Conservation (phyloP, 2,329 filamentous ascomycete species). For the Pseudocercospora crystallina region DNA sequence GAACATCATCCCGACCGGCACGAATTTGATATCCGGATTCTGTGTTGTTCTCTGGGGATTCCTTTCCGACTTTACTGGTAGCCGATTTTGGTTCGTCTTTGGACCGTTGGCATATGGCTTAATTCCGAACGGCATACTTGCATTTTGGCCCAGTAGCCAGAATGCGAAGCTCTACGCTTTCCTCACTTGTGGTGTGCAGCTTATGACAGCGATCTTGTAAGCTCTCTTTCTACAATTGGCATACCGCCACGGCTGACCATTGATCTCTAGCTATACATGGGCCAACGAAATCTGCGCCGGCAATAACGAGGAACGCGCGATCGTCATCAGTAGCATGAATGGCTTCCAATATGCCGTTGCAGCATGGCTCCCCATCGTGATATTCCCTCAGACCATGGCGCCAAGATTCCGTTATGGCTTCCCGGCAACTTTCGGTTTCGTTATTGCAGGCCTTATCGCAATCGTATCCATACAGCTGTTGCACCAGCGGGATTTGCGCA, state of each 20-base stretch:
- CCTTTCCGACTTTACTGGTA: constrained; percentile 12
- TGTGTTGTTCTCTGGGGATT: constrained; percentile 13
- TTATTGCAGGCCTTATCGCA: constrained; percentile 3
- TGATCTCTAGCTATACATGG: constrained; percentile 7
- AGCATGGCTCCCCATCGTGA: constrained; percentile 58
- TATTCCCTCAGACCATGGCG: constrained; percentile 14
- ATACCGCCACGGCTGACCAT: background rate
- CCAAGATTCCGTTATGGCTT: constrained; percentile 11
- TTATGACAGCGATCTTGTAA: constrained; percentile 10
- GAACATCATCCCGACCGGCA: constrained; percentile 5
- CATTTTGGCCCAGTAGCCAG: constrained; percentile 7
- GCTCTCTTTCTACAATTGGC: background rate
- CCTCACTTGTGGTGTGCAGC: constrained; percentile 6
- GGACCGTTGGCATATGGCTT: constrained; percentile 6
- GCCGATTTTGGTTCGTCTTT: constrained; percentile 9
- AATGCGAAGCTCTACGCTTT: constrained; percentile 9
- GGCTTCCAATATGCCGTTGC: constrained; percentile 67
- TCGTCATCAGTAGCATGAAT: constrained; percentile 66
- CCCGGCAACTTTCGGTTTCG: constrained; percentile 10
- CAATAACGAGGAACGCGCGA: constrained; percentile 64
- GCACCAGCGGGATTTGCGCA: constrained; percentile 10
- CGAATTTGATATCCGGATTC: constrained; percentile 4
- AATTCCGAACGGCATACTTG: constrained; percentile 8
- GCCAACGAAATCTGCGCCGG: constrained; percentile 49
- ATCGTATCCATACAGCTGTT: constrained; percentile 27